Base-by-base conservation (phyloP, 2,329 filamentous ascomycete species). In the Trichoderma hamatum region DNA sequence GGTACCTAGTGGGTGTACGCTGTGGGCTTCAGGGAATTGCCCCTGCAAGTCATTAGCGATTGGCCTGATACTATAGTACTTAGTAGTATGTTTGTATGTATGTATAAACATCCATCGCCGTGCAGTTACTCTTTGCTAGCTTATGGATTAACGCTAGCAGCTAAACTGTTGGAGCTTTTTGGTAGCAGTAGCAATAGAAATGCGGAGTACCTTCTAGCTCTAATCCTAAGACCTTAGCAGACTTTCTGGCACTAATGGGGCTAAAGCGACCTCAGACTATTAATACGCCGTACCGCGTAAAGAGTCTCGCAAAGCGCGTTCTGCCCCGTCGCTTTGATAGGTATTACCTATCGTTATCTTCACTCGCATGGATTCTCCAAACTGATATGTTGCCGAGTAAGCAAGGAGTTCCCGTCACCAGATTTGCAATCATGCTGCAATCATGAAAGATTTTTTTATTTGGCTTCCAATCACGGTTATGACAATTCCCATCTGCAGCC, bases 401-500 rank as follows among this genome's bases (percentile, higher is more conserved):
- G 9, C 60, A 46, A 52, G 60, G 3, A 34, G 21, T 21, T 36
- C 14, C 10, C 6, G 10, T 16, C 5, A 11, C 34, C 43, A 55
- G 51, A 32, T 6, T 43, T 19, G 21, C 28, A 49, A 36, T 6
- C 26, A 66, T 66, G 54, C n/a, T n/a, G 16, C 24, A 28, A 24
- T 66, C 28, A 55, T 66, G 63, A 54, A 61, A 46, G 13, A n/a
- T n/a, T 43, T 43, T 5, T n/a, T 26, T 28, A 19, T 49, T 39
- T 9, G n/a, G n/a, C 24, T 1, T 36, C 30, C 13, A 56, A 56
- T 32, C 26, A 46, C 62, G 52, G 52, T 9, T 54, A 79, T 79
- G 77, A 75, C 77, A 66, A 36, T 39, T 74, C 72, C 13, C 76
- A 13, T 19, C 39, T 9, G 28, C 39, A 34, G 36, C 21, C 21